A percentile compares a stretch with the other conserved stretches of the same genome.
Conservation (phyloP, 805 yeast genomes). For the Candida tammaniensis region DNA sequence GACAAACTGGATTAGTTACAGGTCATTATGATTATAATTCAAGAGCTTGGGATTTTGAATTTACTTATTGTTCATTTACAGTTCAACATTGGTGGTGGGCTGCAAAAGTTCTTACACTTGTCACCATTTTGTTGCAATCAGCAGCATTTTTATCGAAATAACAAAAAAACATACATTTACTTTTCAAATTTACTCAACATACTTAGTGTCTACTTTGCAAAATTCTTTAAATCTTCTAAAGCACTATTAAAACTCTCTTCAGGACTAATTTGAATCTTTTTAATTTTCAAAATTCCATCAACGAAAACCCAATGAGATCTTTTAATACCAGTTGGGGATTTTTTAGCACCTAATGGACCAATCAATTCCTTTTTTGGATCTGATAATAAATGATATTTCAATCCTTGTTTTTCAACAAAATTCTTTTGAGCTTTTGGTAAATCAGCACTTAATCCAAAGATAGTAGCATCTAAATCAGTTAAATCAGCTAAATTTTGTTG, state of each 20-base stretch:
- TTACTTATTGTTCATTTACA: slow-evolving; percentile 72
- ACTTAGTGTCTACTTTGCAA: background rate
- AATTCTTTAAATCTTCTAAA: slow-evolving; percentile 46
- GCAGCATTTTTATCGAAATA: slow-evolving; percentile 7
- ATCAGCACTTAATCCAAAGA: slow-evolving; percentile 85
- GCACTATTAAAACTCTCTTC: slow-evolving; percentile 58
- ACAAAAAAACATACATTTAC: background rate
- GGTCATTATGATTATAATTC: slow-evolving; percentile 55
- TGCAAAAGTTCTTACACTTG: slow-evolving; percentile 49
- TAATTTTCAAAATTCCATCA: slow-evolving; percentile 64
- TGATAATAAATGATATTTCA: slow-evolving; percentile 71
- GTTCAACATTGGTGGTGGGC: slow-evolving; percentile 98
- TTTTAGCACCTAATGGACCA: slow-evolving; percentile 77
- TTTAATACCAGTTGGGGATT: slow-evolving; percentile 69
- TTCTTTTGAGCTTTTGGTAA: slow-evolving; percentile 71
- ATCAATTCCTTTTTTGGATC: slow-evolving; percentile 74
- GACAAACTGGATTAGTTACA: slow-evolving; percentile 81
- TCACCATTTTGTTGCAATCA: slow-evolving; percentile 32
- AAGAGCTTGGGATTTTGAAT: slow-evolving; percentile 62
- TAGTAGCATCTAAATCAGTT: slow-evolving; percentile 48
- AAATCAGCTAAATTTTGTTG: slow-evolving; percentile 61
- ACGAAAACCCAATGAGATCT: slow-evolving; percentile 92
- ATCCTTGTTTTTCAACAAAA: slow-evolving; percentile 68
- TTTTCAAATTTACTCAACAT: no score
- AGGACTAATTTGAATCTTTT: slow-evolving; percentile 51